phyloP scores from a whole-genome alignment of 139 green algal species.

The Chlorella sp. region DNA sequence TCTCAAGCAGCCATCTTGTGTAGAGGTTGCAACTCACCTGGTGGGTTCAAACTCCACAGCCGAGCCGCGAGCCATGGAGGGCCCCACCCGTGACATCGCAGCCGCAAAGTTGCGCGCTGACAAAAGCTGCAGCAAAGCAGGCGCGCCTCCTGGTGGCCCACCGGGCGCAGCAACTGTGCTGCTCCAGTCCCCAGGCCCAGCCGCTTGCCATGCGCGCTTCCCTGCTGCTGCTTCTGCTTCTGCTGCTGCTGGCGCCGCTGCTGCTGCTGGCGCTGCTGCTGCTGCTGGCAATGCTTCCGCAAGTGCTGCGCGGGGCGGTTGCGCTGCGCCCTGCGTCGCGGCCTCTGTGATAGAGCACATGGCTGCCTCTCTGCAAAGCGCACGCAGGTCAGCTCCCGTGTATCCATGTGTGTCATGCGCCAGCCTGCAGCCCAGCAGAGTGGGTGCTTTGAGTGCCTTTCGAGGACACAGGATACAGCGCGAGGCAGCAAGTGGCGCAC shows the following conservation, averaged over 20 bases:
- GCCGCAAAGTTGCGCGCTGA: slow-evolving; percentile 57
- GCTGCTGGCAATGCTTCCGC: background rate
- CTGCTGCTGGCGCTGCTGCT: background rate
- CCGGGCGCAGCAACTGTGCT: background rate
- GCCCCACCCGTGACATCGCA: slow-evolving; percentile 65
- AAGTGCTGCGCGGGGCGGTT: too few species aligned
- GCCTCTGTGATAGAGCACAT: slow-evolving; percentile 50
- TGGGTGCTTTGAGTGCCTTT: too few species aligned
- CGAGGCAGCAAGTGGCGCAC: too few species aligned
- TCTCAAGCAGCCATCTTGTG: too few species aligned
- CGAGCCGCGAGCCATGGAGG: slow-evolving; percentile 62
- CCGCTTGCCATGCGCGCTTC: background rate
- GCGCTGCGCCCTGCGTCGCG: background rate
- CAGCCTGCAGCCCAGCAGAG: background rate
- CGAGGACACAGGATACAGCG: too few species aligned
- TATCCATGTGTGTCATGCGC: slow-evolving; percentile 75
- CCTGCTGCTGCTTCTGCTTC: background rate
- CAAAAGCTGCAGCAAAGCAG: background rate
- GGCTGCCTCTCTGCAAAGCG: slow-evolving; percentile 78
- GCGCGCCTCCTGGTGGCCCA: background rate
- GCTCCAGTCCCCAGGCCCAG: background rate
- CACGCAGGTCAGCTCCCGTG: slow-evolving; percentile 87
- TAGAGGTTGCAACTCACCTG: slow-evolving; percentile 54
- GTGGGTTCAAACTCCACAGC: slow-evolving; percentile 62
- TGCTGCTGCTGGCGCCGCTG: background rate